Base-by-base conservation (phyloP, 2,329 filamentous ascomycete genomes). In the Mycogone perniciosa region DNA sequence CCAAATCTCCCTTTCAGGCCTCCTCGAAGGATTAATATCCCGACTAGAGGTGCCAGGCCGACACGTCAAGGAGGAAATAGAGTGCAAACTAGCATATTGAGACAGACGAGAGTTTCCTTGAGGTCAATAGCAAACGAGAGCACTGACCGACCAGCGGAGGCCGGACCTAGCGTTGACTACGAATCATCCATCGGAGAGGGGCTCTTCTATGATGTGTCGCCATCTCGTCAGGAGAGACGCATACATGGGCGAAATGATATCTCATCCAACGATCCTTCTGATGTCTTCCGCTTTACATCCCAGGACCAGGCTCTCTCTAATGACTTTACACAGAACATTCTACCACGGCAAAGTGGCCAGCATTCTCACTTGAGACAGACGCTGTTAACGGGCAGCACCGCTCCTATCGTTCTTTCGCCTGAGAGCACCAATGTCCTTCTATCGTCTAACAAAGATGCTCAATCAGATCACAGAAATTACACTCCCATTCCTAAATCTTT, bases 311-410 rank as follows among this genome's bases (percentile, higher is more conserved):
- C 38, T 30, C 37, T 8, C 6, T 30, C 43, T 31, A 27, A 39
- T 27, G 31, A 39, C 33, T 38, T 27, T 27, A 37, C 49, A 33
- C 38, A 47, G 39, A 20, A 11, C 31, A 11, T 29, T 44, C 6
- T 44, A 13, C 26, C 34, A 13, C 45, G 20, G 26, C 51, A 39
- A 13, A 20, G 3, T 27, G 4, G 35, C 30, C 48, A 20, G 29
- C 35, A 41, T 26, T 48, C 51, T n/a, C 54, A 54, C 20, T 10
- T 37, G 13, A 10, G 7, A 2, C 53, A 55, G 7, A 46, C 35
- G 5, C 35, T 48, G 5, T 47, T 50, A 11, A 45, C 47, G 44
- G 44, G 41, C 42, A 56, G 46, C 5, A 53, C 53, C 35, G 38
- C 35, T 8, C 42, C 30, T 5, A 30, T 27, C 11, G 10, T 6